Percentiles rank a stretch among this genome's conserved stretches.
Evolutionary conservation across 192 early-diverging fungal species (phyloP).

Genomic region (Backusella macrospora): DNA sequence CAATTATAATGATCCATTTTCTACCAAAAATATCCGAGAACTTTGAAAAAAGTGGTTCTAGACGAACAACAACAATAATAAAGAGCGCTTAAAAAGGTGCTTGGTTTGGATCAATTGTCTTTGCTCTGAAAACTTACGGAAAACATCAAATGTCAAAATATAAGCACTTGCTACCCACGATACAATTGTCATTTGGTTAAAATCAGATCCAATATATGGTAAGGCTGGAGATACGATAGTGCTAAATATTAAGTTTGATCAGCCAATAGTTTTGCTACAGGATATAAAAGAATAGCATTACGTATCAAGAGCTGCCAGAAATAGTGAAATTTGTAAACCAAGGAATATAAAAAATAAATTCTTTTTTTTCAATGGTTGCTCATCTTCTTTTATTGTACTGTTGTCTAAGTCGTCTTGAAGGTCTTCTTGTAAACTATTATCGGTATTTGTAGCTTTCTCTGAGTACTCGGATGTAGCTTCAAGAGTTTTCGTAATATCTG

Average conservation of each 20-base stretch:
- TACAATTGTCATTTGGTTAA: slow-evolving; percentile 60
- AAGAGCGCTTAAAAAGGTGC: not conserved
- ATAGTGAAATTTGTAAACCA: slow-evolving; percentile 23
- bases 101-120: not conserved
- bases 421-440: not conserved
- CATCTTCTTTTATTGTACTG: not conserved
- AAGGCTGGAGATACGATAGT: slow-evolving; percentile 83
- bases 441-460: not conserved
- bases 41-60: slow-evolving; percentile 68
- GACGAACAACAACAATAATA: not conserved
- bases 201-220: slow-evolving; percentile 68
- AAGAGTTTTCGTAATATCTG: not conserved
- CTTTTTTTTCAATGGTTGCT: not conserved
- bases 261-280: not conserved
- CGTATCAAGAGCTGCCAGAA: slow-evolving; percentile 28
- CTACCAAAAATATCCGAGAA: slow-evolving; percentile 87
- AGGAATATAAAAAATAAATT: slow-evolving; percentile 4
- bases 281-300: not conserved
- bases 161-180: slow-evolving; percentile 80
- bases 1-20: slow-evolving; percentile 71
- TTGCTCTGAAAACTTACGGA: slow-evolving; percentile 20
- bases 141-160: slow-evolving; percentile 53
- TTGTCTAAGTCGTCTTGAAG: not conserved
- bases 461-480: not conserved
- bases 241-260: slow-evolving; percentile 24